phyloP scores from a whole-genome alignment of 768 basidiomycete genomes.

The Amanita rubescens region DNA sequence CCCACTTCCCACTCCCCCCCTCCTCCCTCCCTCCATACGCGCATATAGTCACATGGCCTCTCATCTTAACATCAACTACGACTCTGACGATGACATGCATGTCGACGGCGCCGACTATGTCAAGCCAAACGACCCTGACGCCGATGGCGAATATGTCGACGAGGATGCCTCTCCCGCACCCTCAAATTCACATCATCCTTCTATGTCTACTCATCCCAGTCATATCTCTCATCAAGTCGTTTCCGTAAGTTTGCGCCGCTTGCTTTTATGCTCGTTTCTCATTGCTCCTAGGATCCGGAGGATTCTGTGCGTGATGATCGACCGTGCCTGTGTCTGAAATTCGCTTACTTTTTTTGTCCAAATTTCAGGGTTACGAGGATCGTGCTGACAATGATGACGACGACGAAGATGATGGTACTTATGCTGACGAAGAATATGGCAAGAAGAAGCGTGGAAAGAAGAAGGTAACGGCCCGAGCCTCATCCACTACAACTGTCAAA shows the following conservation, averaged over 20 bases:
- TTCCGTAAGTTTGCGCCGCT: slow-evolving; percentile 30
- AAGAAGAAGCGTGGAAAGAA: slow-evolving; percentile 63
- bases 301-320: slow-evolving; percentile 45
- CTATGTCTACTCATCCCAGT: slow-evolving; percentile 18
- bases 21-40: slow-evolving; percentile 17
- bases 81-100: slow-evolving; percentile 64
- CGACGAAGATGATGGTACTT: slow-evolving; percentile 69
- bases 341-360: slow-evolving; percentile 16
- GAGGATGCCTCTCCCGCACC: slow-evolving; percentile 36
- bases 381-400: slow-evolving; percentile 52
- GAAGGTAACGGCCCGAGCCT: slow-evolving; percentile 46
- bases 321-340: slow-evolving; percentile 5
- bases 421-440: slow-evolving; percentile 69
- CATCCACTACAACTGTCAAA: slow-evolving; percentile 38
- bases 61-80: slow-evolving; percentile 50
- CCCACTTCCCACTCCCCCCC: slow-evolving; percentile 18
- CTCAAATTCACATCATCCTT: slow-evolving; percentile 26
- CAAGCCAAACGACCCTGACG: slow-evolving; percentile 49
- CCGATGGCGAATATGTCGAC: slow-evolving; percentile 57
- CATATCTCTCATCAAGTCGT: slow-evolving; percentile 21
- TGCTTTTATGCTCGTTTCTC: slow-evolving; percentile 9
- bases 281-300: slow-evolving; percentile 36
- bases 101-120: slow-evolving; percentile 51
- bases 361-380: slow-evolving; percentile 40
- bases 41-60: slow-evolving; percentile 23